Percentiles rank a stretch among this genome's conserved stretches.
phyloP scores from a whole-genome alignment of 2,329 filamentous ascomycete species.

The Thielaviopsis punctulata region DNA sequence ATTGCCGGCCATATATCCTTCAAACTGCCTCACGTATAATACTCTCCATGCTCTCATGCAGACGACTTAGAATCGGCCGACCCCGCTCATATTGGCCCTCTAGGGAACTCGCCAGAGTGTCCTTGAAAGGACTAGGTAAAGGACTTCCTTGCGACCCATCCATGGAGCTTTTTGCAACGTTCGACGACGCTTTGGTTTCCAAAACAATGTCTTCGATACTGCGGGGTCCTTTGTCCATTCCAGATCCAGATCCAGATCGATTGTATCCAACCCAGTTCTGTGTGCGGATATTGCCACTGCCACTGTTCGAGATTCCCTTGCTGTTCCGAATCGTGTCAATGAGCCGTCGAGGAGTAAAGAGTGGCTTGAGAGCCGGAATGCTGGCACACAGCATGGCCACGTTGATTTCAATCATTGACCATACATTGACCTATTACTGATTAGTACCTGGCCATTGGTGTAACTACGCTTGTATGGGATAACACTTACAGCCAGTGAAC shows the following conservation, averaged over 20 bases:
- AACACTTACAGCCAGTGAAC: constrained; percentile 15
- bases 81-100: no score
- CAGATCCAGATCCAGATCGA: constrained; percentile 4
- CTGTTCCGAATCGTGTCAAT: not conserved
- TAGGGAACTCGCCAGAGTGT: no score
- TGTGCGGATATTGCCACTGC: constrained; percentile 5
- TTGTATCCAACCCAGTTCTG: constrained; percentile 5
- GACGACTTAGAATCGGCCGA: no score
- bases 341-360: constrained; percentile 22
- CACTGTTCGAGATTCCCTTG: not conserved
- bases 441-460: not conserved
- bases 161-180: no score
- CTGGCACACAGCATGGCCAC: constrained; percentile 32
- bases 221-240: not conserved
- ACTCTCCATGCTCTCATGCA: no score
- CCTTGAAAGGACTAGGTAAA: no score
- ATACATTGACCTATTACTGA: constrained; percentile 20
- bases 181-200: no score
- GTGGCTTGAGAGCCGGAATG: constrained; percentile 31
- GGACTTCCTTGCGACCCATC: no score
- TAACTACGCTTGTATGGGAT: constrained; percentile 12
- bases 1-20: no score
- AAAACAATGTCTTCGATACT: constrained; percentile 2
- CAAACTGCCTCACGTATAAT: no score
- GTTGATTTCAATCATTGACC: constrained; percentile 32